Evolutionary conservation across 176 grass and related monocot genomes (phyloP).

Genomic region (Juncus inflexus): DNA sequence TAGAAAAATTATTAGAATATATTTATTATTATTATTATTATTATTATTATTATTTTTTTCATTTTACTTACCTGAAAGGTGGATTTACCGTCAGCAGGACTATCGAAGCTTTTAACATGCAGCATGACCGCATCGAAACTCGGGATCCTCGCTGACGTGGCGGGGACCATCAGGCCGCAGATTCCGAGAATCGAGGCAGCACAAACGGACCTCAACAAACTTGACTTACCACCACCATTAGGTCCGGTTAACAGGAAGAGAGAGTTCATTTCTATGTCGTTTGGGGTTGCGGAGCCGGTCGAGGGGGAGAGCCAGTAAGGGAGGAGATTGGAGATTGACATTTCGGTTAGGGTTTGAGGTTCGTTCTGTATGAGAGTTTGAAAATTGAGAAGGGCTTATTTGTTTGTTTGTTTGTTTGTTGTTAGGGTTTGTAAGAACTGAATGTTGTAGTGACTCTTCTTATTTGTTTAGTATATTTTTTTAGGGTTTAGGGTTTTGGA

Average conservation of each 20-base stretch:
- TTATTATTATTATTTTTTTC: too few species aligned
- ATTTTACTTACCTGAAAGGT: slow-evolving; percentile 72
- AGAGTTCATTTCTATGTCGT: slow-evolving; percentile 72
- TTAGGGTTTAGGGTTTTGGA: neutral
- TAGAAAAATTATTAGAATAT: too few species aligned
- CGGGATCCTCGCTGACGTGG: slow-evolving; percentile 63
- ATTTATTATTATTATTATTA: too few species aligned
- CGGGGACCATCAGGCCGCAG: slow-evolving; percentile 97
- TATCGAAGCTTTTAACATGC: slow-evolving; percentile 95
- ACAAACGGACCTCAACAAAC: slow-evolving; percentile 89
- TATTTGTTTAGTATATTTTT: neutral
- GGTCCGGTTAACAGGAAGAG: slow-evolving; percentile 91
- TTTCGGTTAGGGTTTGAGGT: slow-evolving; percentile 41
- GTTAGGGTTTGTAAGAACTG: too few species aligned
- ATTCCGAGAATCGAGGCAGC: slow-evolving; percentile 86
- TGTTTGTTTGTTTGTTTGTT: too few species aligned
- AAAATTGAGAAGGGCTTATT: too few species aligned
- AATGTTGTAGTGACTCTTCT: too few species aligned
- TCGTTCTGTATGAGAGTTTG: neutral
- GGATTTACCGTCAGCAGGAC: slow-evolving; percentile 92
- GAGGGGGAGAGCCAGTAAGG: slow-evolving; percentile 87
- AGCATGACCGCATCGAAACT: slow-evolving; percentile 92
- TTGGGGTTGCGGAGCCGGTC: slow-evolving; percentile 76
- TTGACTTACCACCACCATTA: slow-evolving; percentile 98
- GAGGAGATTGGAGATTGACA: slow-evolving; percentile 63